Base-by-base conservation (phyloP, 2,329 filamentous ascomycete genomes). In the Huntiella moniliformis region DNA sequence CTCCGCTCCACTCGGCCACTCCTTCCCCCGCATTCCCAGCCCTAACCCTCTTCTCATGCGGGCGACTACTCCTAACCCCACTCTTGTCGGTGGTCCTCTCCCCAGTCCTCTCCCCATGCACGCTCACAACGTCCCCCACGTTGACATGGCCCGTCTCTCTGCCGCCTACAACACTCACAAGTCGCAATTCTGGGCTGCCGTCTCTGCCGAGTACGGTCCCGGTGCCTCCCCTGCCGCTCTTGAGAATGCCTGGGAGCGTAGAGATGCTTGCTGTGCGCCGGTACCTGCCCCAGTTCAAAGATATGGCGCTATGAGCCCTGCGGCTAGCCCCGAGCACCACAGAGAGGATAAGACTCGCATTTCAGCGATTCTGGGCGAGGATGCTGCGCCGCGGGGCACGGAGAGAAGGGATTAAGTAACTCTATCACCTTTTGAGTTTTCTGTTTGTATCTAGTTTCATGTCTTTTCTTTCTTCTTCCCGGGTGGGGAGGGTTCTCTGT, bases 101-200 rank as follows among this genome's bases (percentile, higher is more conserved):
- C 40, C 40, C 7, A 61, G 38, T 61, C 61, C 53, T 63, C 59
- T 50, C 65, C 53, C 67, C 58, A 54, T 56, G 11, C 54, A 61
- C 39, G 52, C 60, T 52, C 57, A 65, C 50, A 18, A 35, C n/a
- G 31, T 15, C 10, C 38, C 38, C 5, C 65, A 68, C 51, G 67
- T 80, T 51, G 76, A 83, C 58, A 68, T 77, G 55, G 64, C 70
- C 22, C 77, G 79, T 41, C 74, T 88, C 17, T 71, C 75, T 41
- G 67, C 71, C 50, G 73, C 86, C 53, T 87, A 87, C 60, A 71
- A 76, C 44, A 65, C 71, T 5, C 80, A 84, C 60, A 74, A 79
- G 38, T 66, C 70, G 43, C 71, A 73, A 6, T 87, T 88, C 63
- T 88, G 82, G 82, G 67, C 71, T 32, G 68, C 72, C 41, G 71